Percentiles rank a stretch among this genome's conserved stretches.
Evolutionary conservation across 2,329 filamentous ascomycete genomes (phyloP).

Genomic region (Fusarium pseudograminearum): DNA sequence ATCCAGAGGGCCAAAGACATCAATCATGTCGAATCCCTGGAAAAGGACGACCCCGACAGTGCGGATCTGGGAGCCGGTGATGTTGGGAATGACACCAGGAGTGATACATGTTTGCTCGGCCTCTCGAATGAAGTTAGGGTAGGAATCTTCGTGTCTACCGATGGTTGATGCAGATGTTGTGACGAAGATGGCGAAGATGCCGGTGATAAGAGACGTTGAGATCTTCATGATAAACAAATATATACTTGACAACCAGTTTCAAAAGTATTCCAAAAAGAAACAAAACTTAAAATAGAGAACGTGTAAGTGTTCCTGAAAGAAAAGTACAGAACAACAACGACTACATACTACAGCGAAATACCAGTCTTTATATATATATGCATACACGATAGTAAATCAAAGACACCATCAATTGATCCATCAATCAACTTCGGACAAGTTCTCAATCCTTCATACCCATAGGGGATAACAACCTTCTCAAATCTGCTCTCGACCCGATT

Average conservation of each 20-base stretch:
- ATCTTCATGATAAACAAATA: conserved; percentile 36
- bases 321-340: background rate
- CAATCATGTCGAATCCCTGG: conserved; percentile 59
- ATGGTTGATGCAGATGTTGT: conserved; percentile 19
- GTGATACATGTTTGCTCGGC: conserved; percentile 34
- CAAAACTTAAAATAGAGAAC: background rate
- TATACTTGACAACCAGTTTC: conserved; percentile 13
- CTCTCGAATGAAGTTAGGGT: conserved; percentile 3
- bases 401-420: conserved; percentile 3
- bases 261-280: background rate
- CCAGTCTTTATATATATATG: background rate
- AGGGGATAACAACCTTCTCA: conserved; percentile 32
- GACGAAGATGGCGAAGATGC: conserved; percentile 21
- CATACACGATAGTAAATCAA: background rate
- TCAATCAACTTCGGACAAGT: conserved; percentile 11
- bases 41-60: conserved; percentile 60
- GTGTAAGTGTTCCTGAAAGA: background rate
- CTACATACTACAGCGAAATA: background rate
- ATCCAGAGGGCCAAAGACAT: conserved; percentile 62
- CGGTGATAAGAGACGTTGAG: conserved; percentile 24
- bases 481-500: conserved; percentile 19
- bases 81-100: conserved; percentile 39
- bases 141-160: background rate
- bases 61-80: conserved; percentile 38
- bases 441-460: conserved; percentile 1